phyloP scores from a whole-genome alignment of 2,329 filamentous ascomycete genomes.

The Teratosphaeria pseudoeucalypti region DNA sequence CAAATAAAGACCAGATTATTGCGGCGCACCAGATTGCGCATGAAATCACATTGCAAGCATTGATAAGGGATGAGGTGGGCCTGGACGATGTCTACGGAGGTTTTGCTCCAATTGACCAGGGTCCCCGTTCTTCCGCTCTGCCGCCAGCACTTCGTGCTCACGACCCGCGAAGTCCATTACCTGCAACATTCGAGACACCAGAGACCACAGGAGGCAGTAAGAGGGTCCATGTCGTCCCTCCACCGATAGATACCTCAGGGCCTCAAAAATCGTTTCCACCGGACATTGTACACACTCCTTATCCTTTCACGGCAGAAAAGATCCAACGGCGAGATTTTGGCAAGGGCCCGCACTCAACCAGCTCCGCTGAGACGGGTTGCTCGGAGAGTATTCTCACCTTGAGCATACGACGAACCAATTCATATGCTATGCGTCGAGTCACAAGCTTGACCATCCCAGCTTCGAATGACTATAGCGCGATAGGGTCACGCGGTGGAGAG shows the following conservation, averaged over 20 bases:
- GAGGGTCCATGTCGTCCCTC: conserved; percentile 24
- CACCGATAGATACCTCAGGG: conserved; percentile 22
- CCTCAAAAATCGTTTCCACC: conserved; percentile 15
- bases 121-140: conserved; percentile 12
- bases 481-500: conserved; percentile 7
- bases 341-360: not conserved
- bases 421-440: conserved; percentile 13
- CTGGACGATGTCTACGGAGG: conserved; percentile 10
- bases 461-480: conserved; percentile 16
- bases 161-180: conserved; percentile 17
- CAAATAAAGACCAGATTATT: conserved; percentile 20
- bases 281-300: conserved; percentile 24
- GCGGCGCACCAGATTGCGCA: conserved; percentile 23
- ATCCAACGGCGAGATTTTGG: conserved; percentile 9
- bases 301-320: conserved; percentile 21
- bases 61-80: conserved; percentile 20
- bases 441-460: conserved; percentile 22
- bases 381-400: conserved; percentile 23
- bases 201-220: conserved; percentile 10
- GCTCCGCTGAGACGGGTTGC: not conserved
- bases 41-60: conserved; percentile 23
- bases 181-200: conserved; percentile 5
- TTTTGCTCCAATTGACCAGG: conserved; percentile 8
- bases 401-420: conserved; percentile 19
- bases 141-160: conserved; percentile 12